phyloP scores from a whole-genome alignment of 257 asterid species.

The Przewalskia tangutica region DNA sequence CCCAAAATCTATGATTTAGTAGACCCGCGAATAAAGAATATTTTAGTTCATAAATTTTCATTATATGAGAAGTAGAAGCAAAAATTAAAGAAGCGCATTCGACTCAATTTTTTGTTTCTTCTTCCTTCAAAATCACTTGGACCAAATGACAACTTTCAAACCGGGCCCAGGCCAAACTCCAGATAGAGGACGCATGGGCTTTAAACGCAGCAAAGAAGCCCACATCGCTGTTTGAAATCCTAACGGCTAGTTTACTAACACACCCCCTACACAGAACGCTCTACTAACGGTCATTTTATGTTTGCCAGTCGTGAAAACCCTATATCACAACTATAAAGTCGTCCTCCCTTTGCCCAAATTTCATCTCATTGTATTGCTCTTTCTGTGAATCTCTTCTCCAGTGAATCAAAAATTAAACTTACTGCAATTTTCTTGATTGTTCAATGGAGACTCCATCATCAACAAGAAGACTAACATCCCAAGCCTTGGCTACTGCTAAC shows the following conservation, averaged over 20 bases:
- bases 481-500: conserved; percentile 34
- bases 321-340: conserved; percentile 26
- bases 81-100: too few species aligned
- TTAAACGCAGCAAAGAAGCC: background rate
- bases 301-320: conserved; percentile 13
- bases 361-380: background rate
- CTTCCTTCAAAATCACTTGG: background rate
- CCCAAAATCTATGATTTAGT: too few species aligned
- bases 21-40: too few species aligned
- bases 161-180: background rate
- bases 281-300: conserved; percentile 53
- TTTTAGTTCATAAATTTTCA: too few species aligned
- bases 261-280: conserved; percentile 24
- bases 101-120: too few species aligned
- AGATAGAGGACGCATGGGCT: background rate
- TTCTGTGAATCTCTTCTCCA: background rate
- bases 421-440: background rate
- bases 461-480: conserved; percentile 73
- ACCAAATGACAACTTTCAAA: background rate
- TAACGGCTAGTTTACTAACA: conserved; percentile 62
- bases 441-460: conserved; percentile 85
- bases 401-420: background rate
- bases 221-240: conserved; percentile 23
- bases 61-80: too few species aligned
- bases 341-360: background rate